Conservation (phyloP, 2,329 filamentous ascomycete species). For the Xylariomycetidae sp. region DNA sequence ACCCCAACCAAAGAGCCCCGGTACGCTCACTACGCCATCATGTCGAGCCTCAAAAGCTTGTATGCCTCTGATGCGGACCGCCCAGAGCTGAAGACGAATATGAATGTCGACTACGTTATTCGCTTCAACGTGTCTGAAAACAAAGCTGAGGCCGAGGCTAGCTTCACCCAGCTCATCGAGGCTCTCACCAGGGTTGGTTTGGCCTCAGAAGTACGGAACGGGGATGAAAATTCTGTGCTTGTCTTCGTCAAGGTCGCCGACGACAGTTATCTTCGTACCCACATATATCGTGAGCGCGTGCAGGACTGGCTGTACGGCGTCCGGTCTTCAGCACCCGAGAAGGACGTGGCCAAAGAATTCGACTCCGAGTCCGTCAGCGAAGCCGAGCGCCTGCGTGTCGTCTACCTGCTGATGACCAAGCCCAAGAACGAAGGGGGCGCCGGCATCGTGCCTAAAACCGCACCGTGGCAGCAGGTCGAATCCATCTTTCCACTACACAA, state of each 20-base stretch:
- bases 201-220: constrained; percentile 79
- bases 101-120: constrained; percentile 82
- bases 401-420: constrained; percentile 80
- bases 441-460: constrained; percentile 64
- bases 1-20: too few relatives aligned
- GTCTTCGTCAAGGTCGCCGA: constrained; percentile 80
- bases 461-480: constrained; percentile 68
- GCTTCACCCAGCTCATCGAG: constrained; percentile 74
- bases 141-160: constrained; percentile 62
- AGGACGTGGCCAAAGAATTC: constrained; percentile 65
- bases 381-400: constrained; percentile 80
- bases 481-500: constrained; percentile 79
- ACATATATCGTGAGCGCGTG: constrained; percentile 81
- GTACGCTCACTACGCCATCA: constrained; percentile 12
- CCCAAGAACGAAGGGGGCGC: constrained; percentile 71
- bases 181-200: constrained; percentile 76
- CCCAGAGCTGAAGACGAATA: constrained; percentile 24
- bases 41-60: constrained; percentile 21
- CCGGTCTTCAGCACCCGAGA: constrained; percentile 69
- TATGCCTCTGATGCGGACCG: constrained; percentile 21
- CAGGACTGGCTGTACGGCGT: constrained; percentile 94
- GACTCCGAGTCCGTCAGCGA: constrained; percentile 74
- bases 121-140: constrained; percentile 68
- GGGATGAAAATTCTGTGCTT: constrained; percentile 69
- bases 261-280: constrained; percentile 66